Evolutionary conservation across 768 basidiomycete genomes (phyloP).

Genomic region (Lactifluus subvellereus): DNA sequence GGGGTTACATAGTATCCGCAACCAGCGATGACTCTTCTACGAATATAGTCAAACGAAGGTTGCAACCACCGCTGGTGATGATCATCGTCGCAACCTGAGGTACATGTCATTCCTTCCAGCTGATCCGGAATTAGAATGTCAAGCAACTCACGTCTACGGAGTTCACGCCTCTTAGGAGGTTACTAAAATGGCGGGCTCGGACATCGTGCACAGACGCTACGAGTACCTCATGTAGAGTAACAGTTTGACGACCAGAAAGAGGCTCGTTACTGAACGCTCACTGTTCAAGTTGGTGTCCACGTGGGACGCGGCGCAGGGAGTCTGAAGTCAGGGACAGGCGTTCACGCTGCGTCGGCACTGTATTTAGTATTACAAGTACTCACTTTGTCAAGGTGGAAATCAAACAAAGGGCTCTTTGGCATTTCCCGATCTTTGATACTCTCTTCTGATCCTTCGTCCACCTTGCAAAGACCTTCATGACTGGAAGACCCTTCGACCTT

Average conservation of each 20-base stretch:
- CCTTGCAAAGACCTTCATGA: no score
- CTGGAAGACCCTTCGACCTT: no score
- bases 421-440: no score
- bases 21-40: constrained; percentile 84
- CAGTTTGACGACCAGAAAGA: background rate
- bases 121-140: background rate
- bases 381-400: no score
- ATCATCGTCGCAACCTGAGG: constrained; percentile 66
- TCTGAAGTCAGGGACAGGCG: no score
- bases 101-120: background rate
- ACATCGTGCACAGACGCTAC: constrained; percentile 75
- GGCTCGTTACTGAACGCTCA: background rate
- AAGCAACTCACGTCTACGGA: constrained; percentile 61
- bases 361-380: no score
- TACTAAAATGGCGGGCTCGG: constrained; percentile 54
- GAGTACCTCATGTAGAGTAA: constrained; percentile 41
- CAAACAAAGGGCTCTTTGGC: no score
- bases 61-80: constrained; percentile 52
- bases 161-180: constrained; percentile 75
- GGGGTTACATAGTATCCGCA: constrained; percentile 47
- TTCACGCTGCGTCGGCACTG: no score
- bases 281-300: background rate
- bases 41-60: constrained; percentile 48
- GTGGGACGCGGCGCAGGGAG: background rate
- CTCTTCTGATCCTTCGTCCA: no score